phyloP scores from a whole-genome alignment of 345 rosid species.

The Brassica cretica region DNA sequence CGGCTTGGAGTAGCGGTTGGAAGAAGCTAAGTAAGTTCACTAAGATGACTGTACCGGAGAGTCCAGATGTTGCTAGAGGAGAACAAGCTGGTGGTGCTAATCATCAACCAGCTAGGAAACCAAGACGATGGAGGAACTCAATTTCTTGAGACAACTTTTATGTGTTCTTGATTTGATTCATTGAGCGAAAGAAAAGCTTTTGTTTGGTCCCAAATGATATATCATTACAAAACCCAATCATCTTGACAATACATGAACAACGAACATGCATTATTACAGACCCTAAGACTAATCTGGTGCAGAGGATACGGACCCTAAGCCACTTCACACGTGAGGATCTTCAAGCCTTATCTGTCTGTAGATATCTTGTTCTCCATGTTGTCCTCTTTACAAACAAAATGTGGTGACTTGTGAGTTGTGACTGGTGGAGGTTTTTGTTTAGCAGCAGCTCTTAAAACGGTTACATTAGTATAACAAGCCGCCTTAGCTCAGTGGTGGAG shows the following conservation, averaged over 20 bases:
- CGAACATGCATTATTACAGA: neutral
- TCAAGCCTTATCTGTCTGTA: no score
- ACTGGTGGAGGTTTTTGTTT: no score
- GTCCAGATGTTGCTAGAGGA: conserved; percentile 52
- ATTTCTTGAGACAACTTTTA: conserved; percentile 54
- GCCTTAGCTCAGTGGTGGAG: neutral
- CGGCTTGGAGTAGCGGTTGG: conserved; percentile 87
- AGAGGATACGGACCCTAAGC: no score
- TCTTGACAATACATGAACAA: neutral
- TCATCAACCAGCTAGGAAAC: conserved; percentile 60
- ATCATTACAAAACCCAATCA: neutral
- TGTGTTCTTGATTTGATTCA: conserved; percentile 32
- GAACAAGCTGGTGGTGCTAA: conserved; percentile 49
- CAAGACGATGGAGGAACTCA: conserved; percentile 96
- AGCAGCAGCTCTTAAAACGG: no score
- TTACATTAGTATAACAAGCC: neutral
- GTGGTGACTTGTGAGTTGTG: no score
- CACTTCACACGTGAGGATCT: no score
- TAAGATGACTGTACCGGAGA: conserved; percentile 60
- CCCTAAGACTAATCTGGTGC: neutral
- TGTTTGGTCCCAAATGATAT: neutral
- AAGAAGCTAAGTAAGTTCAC: conserved; percentile 86
- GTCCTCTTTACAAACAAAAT: no score
- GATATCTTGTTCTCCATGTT: no score
- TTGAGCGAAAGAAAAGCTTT: neutral